Percentiles rank a stretch among this genome's conserved stretches.
Conservation (phyloP, 305 asterid genomes). For the Withania somnifera region DNA sequence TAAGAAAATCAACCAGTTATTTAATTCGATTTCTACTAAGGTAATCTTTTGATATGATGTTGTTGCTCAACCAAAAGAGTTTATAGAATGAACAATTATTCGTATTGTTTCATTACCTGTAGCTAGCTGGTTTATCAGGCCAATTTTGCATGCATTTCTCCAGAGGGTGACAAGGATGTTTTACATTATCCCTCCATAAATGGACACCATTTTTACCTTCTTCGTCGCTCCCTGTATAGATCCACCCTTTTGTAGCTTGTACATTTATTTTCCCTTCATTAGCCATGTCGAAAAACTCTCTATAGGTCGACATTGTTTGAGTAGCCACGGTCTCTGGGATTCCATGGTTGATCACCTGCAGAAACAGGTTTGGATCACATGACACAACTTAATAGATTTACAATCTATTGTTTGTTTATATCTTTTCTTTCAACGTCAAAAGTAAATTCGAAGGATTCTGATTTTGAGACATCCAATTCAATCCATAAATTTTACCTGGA, state of each 20-base stretch:
- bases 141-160: constrained; percentile 14
- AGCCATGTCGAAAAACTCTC: constrained; percentile 20
- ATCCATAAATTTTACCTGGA: no score
- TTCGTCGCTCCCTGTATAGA: constrained; percentile 13
- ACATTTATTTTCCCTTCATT: constrained; percentile 9
- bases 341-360: constrained; percentile 24
- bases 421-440: no score
- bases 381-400: not conserved
- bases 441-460: no score
- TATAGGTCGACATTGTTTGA: not conserved
- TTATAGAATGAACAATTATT: not conserved
- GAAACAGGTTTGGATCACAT: not conserved
- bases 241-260: constrained; percentile 16
- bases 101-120: constrained; percentile 10
- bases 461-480: not conserved
- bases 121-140: constrained; percentile 21
- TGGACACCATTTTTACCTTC: constrained; percentile 18
- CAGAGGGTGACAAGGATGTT: constrained; percentile 21
- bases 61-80: no score
- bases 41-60: no score
- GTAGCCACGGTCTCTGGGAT: constrained; percentile 9
- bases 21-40: not conserved
- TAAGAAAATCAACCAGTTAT: not conserved
- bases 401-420: not conserved
- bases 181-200: constrained; percentile 27